Evolutionary conservation across 805 yeast species (phyloP).

Genomic region (Teunomyces panamensis): DNA sequence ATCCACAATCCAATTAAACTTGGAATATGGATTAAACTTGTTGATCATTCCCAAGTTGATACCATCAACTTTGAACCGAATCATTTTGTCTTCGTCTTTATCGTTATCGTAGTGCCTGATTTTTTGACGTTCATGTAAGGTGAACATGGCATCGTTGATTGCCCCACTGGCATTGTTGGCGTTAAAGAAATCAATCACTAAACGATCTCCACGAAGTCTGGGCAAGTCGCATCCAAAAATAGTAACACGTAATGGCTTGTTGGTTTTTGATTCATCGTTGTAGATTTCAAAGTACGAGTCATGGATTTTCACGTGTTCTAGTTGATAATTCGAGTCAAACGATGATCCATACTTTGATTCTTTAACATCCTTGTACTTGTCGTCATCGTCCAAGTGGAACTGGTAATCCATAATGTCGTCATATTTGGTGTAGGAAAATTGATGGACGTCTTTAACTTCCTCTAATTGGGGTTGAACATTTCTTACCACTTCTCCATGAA

Average conservation of each 20-base stretch:
- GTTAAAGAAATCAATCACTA: constrained; percentile 64
- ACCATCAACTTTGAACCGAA: constrained; percentile 41
- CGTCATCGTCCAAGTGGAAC: constrained; percentile 20
- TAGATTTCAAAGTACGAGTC: constrained; percentile 48
- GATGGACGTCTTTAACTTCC: neutral
- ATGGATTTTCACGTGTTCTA: constrained; percentile 43
- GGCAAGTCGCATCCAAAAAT: constrained; percentile 68
- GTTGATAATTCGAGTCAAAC: constrained; percentile 32
- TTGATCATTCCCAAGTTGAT: constrained; percentile 35
- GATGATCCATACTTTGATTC: constrained; percentile 4
- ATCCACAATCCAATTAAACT: constrained; percentile 68
- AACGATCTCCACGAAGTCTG: constrained; percentile 53
- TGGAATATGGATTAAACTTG: constrained; percentile 30
- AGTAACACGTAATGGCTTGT: constrained; percentile 44
- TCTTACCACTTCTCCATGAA: constrained; percentile 36
- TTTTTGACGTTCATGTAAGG: constrained; percentile 71
- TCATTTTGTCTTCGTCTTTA: constrained; percentile 24
- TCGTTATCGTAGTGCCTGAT: constrained; percentile 41
- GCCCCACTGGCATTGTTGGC: constrained; percentile 73
- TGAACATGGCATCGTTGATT: constrained; percentile 69
- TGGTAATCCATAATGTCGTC: constrained; percentile 31
- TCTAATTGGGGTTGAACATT: neutral
- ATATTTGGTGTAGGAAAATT: constrained; percentile 14
- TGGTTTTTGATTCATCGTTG: constrained; percentile 17
- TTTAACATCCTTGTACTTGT: constrained; percentile 1